Base-by-base conservation (phyloP, 2,329 filamentous ascomycete species). In the Diplodia sapinea region DNA sequence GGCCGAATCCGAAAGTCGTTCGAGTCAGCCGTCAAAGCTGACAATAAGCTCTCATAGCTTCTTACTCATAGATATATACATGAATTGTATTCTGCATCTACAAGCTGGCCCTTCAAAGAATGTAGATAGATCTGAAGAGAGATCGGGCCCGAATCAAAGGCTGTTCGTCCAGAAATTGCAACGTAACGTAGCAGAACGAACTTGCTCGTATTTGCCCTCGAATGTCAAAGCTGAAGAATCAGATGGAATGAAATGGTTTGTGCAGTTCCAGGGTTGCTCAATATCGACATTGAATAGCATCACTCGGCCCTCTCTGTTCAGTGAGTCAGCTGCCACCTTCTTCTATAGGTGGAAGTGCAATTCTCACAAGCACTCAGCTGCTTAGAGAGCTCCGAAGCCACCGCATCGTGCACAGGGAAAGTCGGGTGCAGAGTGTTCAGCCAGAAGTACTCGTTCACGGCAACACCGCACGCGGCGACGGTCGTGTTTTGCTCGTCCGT, bases 391-490 rank as follows among this genome's bases (percentile, higher is more conserved):
- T 79, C 74, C 68, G 84, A 77, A 0, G 87, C 88, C 8, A 88
- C 83, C 6, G 84, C 84, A 63, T 88, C 85, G 70, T 89, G 87
- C 65, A 89, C 83, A 0, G 86, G 83, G 73, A 85, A 87, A 0
- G 87, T 89, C n/a, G 88, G 88, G 73, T 90, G 88, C 70, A 90
- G 74, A 49, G 76, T 80, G 71, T 90, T 89, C 36, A 89, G 78
- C 88, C 87, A 90, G 71, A 89, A 84, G 73, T 89, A 89, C 76
- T 89, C 78, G 72, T 89, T 85, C 2, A 88, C 86, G 0, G 85
- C 78, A 54, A 86, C 75, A 1, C 80, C 79, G 73, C 88, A 89
- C 57, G 79, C 81, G 20, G 73, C 68, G 50, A 78, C 71, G n/a
- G 74, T 76, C 1, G 77, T 78, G 64, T 81, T 77, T 75, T 77